Percentiles rank a stretch among this genome's conserved stretches.
These are phyloP conservation scores for Ligustrum vulgare DNA, from an alignment of 257 asterid species.

Conservation along the genomic window DNA sequence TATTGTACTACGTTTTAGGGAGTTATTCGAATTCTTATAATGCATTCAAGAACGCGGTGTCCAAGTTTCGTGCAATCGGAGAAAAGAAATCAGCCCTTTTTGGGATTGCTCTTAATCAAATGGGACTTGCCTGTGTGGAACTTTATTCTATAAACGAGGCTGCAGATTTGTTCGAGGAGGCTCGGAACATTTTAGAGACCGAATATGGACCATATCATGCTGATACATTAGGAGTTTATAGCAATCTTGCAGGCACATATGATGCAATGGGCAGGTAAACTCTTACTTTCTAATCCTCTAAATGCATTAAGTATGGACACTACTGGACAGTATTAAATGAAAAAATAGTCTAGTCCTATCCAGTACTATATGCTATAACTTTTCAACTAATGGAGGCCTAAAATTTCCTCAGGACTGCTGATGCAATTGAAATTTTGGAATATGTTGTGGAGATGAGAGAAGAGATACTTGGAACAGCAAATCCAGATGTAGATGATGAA, in stretches of 20 bases:
- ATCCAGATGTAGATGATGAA: conserved; percentile 88
- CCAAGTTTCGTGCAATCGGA: conserved; percentile 45
- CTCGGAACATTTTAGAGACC: conserved; percentile 47
- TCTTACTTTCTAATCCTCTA: not conserved
- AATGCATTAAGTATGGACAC: not conserved
- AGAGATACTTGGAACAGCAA: conserved; percentile 88
- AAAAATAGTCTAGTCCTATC: not conserved
- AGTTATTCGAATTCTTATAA: conserved; percentile 49
- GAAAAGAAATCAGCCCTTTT: conserved; percentile 60
- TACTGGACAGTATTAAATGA: not conserved
- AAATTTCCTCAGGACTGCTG: conserved; percentile 51
- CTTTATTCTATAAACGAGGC: conserved; percentile 57
- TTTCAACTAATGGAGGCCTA: not conserved
- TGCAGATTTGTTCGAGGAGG: conserved; percentile 58
- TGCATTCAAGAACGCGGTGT: conserved; percentile 38
- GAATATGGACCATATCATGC: conserved; percentile 60
- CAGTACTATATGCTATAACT: not conserved
- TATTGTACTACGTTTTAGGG: conserved; percentile 54
- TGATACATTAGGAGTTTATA: conserved; percentile 63
- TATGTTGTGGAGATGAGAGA: conserved; percentile 82
- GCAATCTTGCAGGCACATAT: conserved; percentile 74
- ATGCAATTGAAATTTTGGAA: conserved; percentile 85
- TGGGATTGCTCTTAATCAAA: conserved; percentile 62
- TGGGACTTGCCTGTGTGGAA: conserved; percentile 69
- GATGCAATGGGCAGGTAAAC: conserved; percentile 92